These are phyloP conservation scores for Fusarium acutatum DNA, from an alignment of 2,329 filamentous ascomycete genomes.

Conservation along the genomic window DNA sequence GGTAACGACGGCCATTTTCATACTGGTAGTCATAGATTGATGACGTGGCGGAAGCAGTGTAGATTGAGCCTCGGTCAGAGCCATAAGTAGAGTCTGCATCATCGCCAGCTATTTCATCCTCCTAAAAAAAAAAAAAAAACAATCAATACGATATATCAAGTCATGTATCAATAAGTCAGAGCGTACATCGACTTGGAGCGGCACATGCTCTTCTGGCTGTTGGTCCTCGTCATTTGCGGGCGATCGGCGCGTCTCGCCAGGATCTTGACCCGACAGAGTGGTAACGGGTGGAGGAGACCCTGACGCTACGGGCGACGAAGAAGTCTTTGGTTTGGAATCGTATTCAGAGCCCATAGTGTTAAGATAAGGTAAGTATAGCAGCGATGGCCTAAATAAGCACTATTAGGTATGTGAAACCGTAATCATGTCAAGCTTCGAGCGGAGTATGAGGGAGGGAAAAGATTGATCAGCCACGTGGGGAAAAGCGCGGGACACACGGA, in stretches of 20 bases:
- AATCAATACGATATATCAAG: not conserved
- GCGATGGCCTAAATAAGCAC: not conserved
- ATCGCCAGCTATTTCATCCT: slow-evolving; percentile 32
- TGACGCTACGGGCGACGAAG: not conserved
- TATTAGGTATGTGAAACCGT: not conserved
- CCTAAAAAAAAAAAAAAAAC: too few species aligned
- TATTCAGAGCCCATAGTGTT: not conserved
- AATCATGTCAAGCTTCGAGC: not conserved
- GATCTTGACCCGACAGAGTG: slow-evolving; percentile 7
- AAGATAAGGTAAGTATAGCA: too few species aligned
- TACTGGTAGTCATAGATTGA: slow-evolving; percentile 53
- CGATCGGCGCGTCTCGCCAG: not conserved
- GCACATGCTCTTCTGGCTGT: slow-evolving; percentile 2
- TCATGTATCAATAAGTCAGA: not conserved
- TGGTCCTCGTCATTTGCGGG: not conserved
- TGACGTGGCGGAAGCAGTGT: slow-evolving; percentile 50
- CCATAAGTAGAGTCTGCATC: slow-evolving; percentile 48
- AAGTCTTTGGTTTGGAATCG: not conserved
- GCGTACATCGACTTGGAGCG: slow-evolving; percentile 30
- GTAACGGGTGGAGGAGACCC: slow-evolving; percentile 8
- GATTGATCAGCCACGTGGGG: not conserved
- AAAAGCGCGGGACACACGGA: not conserved
- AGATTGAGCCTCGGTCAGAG: slow-evolving; percentile 43
- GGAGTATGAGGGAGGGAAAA: not conserved
- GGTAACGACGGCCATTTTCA: slow-evolving; percentile 46